Base-by-base conservation (phyloP, 2,329 filamentous ascomycete genomes). In the Ascochyta viciae-villosae region DNA sequence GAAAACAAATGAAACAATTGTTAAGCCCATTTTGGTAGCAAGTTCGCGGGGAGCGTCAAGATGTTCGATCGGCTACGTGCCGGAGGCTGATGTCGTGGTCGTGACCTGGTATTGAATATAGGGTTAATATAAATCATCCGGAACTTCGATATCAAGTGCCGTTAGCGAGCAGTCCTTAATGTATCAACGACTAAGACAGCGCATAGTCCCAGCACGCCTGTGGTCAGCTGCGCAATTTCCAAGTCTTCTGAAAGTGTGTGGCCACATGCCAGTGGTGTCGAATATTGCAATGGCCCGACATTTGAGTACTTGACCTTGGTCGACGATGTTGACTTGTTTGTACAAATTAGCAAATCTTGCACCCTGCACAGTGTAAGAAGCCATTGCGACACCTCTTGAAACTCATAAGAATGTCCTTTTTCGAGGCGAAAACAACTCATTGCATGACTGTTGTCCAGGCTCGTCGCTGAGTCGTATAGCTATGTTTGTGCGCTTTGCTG, bases 61-160 rank as follows among this genome's bases (percentile, higher is more conserved):
- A 45, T 53, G 44, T 51, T 41, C 49, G 48, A 38, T 26, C 40
- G 43, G 39, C 24, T 42, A 50, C 38, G 50, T 54, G 41, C 42
- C 46, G 41, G 42, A 50, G 46, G 49, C 51, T 58, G 34, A 24
- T 35, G 23, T 22, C 23, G 8, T 51, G 42, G 26, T 34, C 24
- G 8, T 22, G 40, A 15, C 52, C 12, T 26, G 26, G 50, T 40
- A 29, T 49, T 46, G 51, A 47, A 41, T 54, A 50, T 48, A 48
- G 38, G 46, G 38, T 43, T 58, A 68, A 68, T 68, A 35, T 65
- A 64, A 51, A 40, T 47, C 43, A 40, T 50, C 61, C 58, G 65
- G 62, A 56, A 60, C 47, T 22, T 43, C 42, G 38, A 57, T 22
- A 26, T 52, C 12, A 49, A 55, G 31, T 60, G 47, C 63, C 65